A percentile compares a stretch with the other conserved stretches of the same genome.
Conservation (phyloP, 2,329 filamentous ascomycete genomes). For the Phoma sp. region DNA sequence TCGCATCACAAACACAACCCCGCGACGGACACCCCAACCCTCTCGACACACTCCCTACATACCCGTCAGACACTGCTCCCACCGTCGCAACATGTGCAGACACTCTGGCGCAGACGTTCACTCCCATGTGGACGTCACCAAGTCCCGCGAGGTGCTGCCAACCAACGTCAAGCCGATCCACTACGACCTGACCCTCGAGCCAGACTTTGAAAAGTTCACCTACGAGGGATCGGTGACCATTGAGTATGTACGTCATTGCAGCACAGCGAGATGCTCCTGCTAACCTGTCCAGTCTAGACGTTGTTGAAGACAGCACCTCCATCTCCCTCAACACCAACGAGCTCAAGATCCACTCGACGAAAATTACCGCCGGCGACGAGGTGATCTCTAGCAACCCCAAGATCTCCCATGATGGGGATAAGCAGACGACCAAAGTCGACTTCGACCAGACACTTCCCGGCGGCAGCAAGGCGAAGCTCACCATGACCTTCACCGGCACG, state of each 20-base stretch:
- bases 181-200: constrained; percentile 91
- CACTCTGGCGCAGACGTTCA: constrained; percentile 62
- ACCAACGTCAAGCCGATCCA: constrained; percentile 90
- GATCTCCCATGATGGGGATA: constrained; percentile 76
- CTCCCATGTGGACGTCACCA: constrained; percentile 64
- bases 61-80: constrained; percentile 69
- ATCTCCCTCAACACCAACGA: constrained; percentile 89
- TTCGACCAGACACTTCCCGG: constrained; percentile 76
- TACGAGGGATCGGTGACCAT: constrained; percentile 86
- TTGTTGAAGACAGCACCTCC: constrained; percentile 81
- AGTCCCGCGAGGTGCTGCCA: constrained; percentile 83
- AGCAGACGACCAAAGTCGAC: constrained; percentile 80
- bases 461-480: constrained; percentile 78
- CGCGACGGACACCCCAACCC: constrained; percentile 29
- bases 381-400: constrained; percentile 67
- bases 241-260: constrained; percentile 60
- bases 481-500: constrained; percentile 77
- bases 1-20: constrained; percentile 29
- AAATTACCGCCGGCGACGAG: constrained; percentile 67
- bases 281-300: constrained; percentile 67
- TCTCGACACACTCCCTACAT: constrained; percentile 27
- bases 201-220: constrained; percentile 84
- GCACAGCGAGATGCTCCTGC: constrained; percentile 5
- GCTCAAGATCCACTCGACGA: constrained; percentile 78
- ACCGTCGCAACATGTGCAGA: constrained; percentile 77